Conservation (phyloP, 495 filamentous ascomycete species). For the Cercophora scortea region DNA sequence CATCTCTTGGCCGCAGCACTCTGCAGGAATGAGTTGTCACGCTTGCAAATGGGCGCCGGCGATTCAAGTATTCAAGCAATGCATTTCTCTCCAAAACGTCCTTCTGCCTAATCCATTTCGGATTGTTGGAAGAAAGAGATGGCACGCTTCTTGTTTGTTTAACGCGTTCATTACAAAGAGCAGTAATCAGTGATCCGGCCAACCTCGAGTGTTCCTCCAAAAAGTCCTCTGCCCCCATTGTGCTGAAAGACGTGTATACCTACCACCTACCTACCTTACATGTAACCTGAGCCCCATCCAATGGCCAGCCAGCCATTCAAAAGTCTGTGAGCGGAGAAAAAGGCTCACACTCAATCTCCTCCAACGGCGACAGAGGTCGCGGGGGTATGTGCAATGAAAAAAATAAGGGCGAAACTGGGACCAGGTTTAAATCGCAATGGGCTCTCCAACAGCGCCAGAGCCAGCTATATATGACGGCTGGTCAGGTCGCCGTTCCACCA, state of each 20-base stretch:
- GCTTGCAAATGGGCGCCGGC: no score
- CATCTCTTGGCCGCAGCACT: no score
- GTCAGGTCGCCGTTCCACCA: no score
- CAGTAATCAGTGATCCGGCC: conserved; percentile 3
- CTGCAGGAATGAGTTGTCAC: no score
- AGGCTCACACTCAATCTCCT: neutral
- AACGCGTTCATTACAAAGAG: conserved; percentile 12
- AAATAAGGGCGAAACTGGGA: conserved; percentile 5
- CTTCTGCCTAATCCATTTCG: no score
- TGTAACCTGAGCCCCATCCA: conserved; percentile 7
- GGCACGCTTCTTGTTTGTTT: no score
- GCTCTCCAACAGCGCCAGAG: no score
- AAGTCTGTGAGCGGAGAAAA: neutral
- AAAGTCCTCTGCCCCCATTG: neutral
- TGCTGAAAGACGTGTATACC: neutral
- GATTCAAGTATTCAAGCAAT: no score
- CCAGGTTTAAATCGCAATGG: no score
- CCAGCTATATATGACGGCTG: no score
- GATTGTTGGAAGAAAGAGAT: no score
- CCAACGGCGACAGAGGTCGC: conserved; percentile 8
- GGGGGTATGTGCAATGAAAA: conserved; percentile 18
- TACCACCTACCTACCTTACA: conserved; percentile 10
- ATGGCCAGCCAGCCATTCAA: conserved; percentile 4
- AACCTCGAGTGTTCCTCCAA: neutral
- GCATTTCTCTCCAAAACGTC: no score